phyloP scores from a whole-genome alignment of 192 early-diverging fungal genomes.

The Gonapodya sp. region DNA sequence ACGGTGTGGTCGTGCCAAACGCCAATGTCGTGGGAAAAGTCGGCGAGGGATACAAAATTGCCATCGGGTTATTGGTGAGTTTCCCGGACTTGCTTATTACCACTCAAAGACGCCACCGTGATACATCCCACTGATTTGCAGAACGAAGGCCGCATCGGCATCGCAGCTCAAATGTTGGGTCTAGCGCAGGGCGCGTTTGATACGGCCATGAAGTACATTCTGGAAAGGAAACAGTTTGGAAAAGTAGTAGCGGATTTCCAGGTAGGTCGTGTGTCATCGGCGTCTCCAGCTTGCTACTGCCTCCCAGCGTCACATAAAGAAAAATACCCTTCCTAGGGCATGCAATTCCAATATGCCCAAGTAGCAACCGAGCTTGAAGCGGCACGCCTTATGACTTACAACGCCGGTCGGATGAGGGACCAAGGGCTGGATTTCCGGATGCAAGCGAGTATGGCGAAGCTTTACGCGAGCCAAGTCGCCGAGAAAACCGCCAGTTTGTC shows the following conservation, averaged over 20 bases:
- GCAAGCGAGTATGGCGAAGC: constrained; percentile 98
- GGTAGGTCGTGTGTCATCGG: constrained; percentile 23
- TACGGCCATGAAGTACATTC: constrained; percentile 76
- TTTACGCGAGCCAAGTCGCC: constrained; percentile 91
- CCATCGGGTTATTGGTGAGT: constrained; percentile 75
- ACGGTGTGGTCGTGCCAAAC: constrained; percentile 70
- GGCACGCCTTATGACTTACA: constrained; percentile 91
- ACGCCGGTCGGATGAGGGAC: constrained; percentile 91
- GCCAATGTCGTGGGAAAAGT: constrained; percentile 83
- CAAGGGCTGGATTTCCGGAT: constrained; percentile 82
- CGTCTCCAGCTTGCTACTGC: no score
- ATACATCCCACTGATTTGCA: neutral
- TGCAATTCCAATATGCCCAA: constrained; percentile 73
- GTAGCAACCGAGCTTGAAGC: constrained; percentile 93
- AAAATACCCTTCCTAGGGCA: constrained; percentile 29
- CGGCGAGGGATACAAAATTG: constrained; percentile 96
- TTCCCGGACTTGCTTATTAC: neutral
- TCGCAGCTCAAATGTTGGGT: constrained; percentile 97
- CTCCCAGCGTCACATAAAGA: neutral
- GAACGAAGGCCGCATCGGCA: constrained; percentile 97
- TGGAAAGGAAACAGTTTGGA: constrained; percentile 93
- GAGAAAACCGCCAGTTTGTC: constrained; percentile 78
- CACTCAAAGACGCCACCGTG: neutral
- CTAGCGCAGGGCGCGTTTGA: constrained; percentile 91
- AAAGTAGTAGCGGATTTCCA: constrained; percentile 78